These are phyloP conservation scores for Sphaerosporella brunnea DNA, from an alignment of 495 filamentous ascomycete species.

Conservation along the genomic window DNA sequence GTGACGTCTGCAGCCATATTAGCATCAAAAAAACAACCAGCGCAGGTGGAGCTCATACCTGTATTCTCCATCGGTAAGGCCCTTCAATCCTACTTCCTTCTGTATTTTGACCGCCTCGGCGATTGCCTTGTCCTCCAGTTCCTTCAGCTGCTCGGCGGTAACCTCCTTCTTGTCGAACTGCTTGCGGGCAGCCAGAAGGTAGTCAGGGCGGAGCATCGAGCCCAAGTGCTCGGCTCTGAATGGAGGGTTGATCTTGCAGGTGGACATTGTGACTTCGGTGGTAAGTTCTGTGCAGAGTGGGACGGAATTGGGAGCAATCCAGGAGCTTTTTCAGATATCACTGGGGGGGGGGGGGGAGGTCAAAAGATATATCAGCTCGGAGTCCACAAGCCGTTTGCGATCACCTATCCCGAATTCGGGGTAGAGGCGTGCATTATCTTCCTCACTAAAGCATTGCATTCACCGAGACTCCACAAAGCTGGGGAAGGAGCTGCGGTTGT, in stretches of 20 bases:
- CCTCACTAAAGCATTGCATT: too few relatives aligned
- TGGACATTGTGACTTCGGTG: constrained; percentile 1
- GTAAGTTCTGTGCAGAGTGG: too few relatives aligned
- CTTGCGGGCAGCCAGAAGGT: constrained; percentile 46
- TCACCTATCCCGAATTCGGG: too few relatives aligned
- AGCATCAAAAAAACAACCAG: neutral
- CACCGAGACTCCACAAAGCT: too few relatives aligned
- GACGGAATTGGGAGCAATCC: too few relatives aligned
- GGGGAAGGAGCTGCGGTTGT: too few relatives aligned
- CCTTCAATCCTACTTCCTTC: constrained; percentile 46
- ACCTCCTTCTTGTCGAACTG: constrained; percentile 33
- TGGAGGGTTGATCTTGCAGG: constrained; percentile 33
- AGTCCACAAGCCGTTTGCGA: too few relatives aligned
- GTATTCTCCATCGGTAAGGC: constrained; percentile 61
- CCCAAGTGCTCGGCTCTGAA: constrained; percentile 76
- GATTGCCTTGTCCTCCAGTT: constrained; percentile 35
- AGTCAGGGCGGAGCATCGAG: constrained; percentile 55
- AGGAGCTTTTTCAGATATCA: too few relatives aligned
- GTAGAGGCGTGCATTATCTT: too few relatives aligned
- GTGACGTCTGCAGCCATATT: constrained; percentile 1
- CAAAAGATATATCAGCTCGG: too few relatives aligned
- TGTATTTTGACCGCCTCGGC: constrained; percentile 46
- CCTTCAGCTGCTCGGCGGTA: constrained; percentile 30
- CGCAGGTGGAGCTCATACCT: constrained; percentile 31
- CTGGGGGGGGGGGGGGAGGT: too few relatives aligned